These are phyloP conservation scores for Talaromyces rugulosus DNA, from an alignment of 2,329 filamentous ascomycete species.

Conservation along the genomic window DNA sequence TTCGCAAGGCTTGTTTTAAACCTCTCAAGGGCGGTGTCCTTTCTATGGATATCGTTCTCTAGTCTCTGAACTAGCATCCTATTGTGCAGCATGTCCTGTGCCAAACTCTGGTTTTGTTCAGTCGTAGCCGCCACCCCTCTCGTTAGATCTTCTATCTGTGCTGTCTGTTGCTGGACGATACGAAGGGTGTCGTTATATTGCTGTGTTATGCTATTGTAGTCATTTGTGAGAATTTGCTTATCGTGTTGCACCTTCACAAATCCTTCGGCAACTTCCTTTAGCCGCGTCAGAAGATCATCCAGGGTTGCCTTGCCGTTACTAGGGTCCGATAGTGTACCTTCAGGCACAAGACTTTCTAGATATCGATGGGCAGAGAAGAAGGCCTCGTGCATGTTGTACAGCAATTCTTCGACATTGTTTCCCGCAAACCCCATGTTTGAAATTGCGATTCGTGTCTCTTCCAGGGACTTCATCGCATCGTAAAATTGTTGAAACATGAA, in stretches of 20 bases:
- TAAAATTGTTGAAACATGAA: conserved; percentile 33
- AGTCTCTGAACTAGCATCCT: conserved; percentile 39
- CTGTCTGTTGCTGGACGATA: not conserved
- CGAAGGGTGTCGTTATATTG: conserved; percentile 31
- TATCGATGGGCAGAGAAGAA: conserved; percentile 42
- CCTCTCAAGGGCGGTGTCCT: conserved; percentile 36
- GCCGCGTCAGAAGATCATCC: conserved; percentile 35
- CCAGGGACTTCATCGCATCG: conserved; percentile 33
- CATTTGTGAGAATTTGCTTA: conserved; percentile 31
- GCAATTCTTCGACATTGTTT: conserved; percentile 24
- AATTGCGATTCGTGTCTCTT: conserved; percentile 32
- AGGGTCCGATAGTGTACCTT: conserved; percentile 38
- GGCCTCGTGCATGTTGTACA: conserved; percentile 32
- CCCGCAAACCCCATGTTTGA: conserved; percentile 37
- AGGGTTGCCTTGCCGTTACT: conserved; percentile 37
- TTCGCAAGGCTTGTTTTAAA: not conserved
- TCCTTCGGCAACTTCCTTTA: conserved; percentile 31
- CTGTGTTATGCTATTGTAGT: conserved; percentile 22
- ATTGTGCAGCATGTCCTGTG: conserved; percentile 41
- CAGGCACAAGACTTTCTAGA: conserved; percentile 41
- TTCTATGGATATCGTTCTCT: conserved; percentile 37
- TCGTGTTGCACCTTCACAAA: conserved; percentile 31
- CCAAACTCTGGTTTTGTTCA: conserved; percentile 20
- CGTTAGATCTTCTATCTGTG: conserved; percentile 19
- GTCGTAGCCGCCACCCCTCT: conserved; percentile 32